phyloP scores from a whole-genome alignment of 2,329 filamentous ascomycete genomes.

The Onygenales sp. region DNA sequence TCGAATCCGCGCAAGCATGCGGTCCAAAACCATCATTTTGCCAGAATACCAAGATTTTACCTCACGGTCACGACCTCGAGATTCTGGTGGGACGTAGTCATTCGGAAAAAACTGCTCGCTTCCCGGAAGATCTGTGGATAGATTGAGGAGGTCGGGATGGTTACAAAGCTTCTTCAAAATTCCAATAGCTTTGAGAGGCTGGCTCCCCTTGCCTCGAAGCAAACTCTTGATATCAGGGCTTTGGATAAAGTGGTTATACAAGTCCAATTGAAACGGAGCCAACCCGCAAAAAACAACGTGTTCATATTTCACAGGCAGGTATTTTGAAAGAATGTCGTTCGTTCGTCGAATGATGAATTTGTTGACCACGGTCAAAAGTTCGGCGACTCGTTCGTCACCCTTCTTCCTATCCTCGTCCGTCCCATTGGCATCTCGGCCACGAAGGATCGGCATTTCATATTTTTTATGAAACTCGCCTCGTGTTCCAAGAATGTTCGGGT shows the following conservation, averaged over 20 bases:
- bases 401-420: constrained; percentile 71
- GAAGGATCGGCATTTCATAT: constrained; percentile 85
- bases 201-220: constrained; percentile 85
- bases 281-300: constrained; percentile 97
- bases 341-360: constrained; percentile 97
- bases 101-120: constrained; percentile 73
- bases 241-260: constrained; percentile 96
- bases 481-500: constrained; percentile 82
- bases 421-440: constrained; percentile 82
- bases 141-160: constrained; percentile 82
- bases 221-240: constrained; percentile 91
- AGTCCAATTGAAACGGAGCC: constrained; percentile 79
- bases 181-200: constrained; percentile 92
- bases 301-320: constrained; percentile 95
- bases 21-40: constrained; percentile 96
- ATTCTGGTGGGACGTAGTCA: constrained; percentile 81
- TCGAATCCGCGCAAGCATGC: constrained; percentile 92
- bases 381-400: constrained; percentile 72
- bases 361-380: constrained; percentile 79
- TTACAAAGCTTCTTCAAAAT: constrained; percentile 98
- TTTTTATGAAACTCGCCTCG: constrained; percentile 86
- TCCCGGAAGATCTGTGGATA: constrained; percentile 75
- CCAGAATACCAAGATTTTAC: constrained; percentile 94
- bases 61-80: constrained; percentile 80
- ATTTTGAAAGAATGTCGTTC: constrained; percentile 97